A percentile compares a stretch with the other conserved stretches of the same genome.
These are phyloP conservation scores for Alternaria sp. DNA, from an alignment of 2,329 filamentous ascomycete genomes.

Conservation along the genomic window DNA sequence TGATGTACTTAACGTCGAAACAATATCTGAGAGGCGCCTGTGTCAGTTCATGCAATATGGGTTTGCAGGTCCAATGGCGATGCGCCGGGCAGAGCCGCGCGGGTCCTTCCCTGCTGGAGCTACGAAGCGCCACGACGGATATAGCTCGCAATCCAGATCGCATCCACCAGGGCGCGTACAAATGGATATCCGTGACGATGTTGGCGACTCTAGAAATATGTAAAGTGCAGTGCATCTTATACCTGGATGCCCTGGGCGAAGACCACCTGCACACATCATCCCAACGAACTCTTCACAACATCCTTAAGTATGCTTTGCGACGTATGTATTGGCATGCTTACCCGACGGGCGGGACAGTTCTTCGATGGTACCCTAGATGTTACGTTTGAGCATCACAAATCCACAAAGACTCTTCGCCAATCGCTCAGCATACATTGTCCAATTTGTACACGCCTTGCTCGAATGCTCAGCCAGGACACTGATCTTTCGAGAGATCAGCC, in stretches of 20 bases:
- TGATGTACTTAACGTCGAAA: not conserved
- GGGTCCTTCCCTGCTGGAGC: not conserved
- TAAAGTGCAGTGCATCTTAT: not conserved
- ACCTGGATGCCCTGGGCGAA: not conserved
- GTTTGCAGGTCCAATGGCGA: not conserved
- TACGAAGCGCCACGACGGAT: not conserved
- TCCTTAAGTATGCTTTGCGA: constrained; percentile 19
- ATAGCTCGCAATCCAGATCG: not conserved
- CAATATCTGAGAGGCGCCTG: not conserved
- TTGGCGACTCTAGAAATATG: not conserved
- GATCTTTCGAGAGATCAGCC: constrained; percentile 2
- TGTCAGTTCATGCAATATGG: not conserved
- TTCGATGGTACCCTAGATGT: constrained; percentile 5
- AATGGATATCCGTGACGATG: not conserved
- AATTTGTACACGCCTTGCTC: constrained; percentile 18
- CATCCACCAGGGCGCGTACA: not conserved
- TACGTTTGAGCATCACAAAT: constrained; percentile 19
- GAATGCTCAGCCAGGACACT: not conserved
- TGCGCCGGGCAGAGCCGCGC: not conserved
- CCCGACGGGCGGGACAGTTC: constrained; percentile 5
- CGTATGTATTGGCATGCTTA: constrained; percentile 18
- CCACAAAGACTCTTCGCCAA: constrained; percentile 1
- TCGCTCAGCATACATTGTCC: constrained; percentile 14
- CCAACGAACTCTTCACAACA: not conserved
- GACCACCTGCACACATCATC: not conserved